Base-by-base conservation (phyloP, 2,329 filamentous ascomycete species). In the Cladosporium sp. region DNA sequence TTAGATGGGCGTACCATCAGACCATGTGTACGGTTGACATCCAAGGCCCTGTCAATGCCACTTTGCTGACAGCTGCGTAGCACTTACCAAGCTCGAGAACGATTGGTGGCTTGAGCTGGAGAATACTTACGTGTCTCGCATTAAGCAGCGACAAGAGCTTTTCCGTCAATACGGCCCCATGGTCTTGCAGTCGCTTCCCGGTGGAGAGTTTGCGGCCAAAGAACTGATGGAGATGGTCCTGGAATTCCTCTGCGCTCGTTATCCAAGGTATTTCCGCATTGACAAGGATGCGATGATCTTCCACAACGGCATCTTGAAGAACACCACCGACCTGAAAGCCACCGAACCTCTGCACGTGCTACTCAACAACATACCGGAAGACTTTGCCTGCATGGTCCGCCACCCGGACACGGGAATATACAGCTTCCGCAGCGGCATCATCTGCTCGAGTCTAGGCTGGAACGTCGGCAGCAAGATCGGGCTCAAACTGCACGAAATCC, bases 21-120 rank as follows among this genome's bases (percentile, higher is more conserved):
- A 95, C 89, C 0, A 95, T 95, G 89, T 88, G 88, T 92, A 79
- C 60, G 4, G 9, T 5, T 5, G 22, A 27, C 9, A 17, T 15
- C 11, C 7, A 12, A 9, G 13, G 12, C n/a, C 27, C 38, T 30
- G 19, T 37, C 24, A 36, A n/a, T 4, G 7, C n/a, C 13, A 15
- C 32, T 7, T 50, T 42, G 51, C 51, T 62, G 43, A 58, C 15
- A 2, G 7, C 42, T 7, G 12, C 20, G 2, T 53, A 93, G 88
- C 88, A 2, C 73, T 92, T 7, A 84, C 80, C 38, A 95, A 89
- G 59, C 72, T 93, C 67, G 87, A 95, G 55, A 73, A 83, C 0
- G 84, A 95, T 64, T 95, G 85, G 80, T 95, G 89, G 89, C 73
- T 95, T n/a, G 89, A 95, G 68, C 76, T 95, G 2, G 88, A 93